Evolutionary conservation across 768 basidiomycete species (phyloP).

Genomic region (Boletus tomentosulus): DNA sequence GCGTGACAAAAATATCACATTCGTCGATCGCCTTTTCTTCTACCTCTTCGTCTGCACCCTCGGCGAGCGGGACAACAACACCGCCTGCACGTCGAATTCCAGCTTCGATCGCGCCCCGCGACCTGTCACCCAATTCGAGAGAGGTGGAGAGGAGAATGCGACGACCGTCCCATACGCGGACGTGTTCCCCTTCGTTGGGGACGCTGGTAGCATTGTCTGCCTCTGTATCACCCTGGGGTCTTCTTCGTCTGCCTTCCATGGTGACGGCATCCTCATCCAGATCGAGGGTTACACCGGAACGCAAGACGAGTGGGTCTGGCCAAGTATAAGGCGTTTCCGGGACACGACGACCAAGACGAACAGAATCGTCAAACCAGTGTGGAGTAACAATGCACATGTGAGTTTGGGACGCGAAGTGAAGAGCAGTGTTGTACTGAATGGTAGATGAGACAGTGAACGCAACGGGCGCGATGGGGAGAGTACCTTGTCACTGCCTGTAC

Average conservation of each 20-base stretch:
- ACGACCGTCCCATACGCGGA: slow-evolving; percentile 56
- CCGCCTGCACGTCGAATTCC: slow-evolving; percentile 65
- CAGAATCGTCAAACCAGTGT: slow-evolving; percentile 87
- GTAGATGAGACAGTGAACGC: not conserved
- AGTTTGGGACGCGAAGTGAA: slow-evolving; percentile 56
- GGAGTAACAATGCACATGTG: slow-evolving; percentile 73
- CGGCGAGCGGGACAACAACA: slow-evolving; percentile 48
- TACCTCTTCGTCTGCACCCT: slow-evolving; percentile 32
- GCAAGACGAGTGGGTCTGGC: slow-evolving; percentile 62
- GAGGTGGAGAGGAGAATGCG: slow-evolving; percentile 59
- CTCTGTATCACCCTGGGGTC: slow-evolving; percentile 21
- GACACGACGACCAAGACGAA: slow-evolving; percentile 53
- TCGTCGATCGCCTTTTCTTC: slow-evolving; percentile 35
- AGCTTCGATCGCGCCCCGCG: slow-evolving; percentile 52
- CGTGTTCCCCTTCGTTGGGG: slow-evolving; percentile 25
- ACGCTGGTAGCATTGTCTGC: slow-evolving; percentile 6
- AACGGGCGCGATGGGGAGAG: not conserved
- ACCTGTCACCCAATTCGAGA: slow-evolving; percentile 47
- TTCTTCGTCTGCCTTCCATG: slow-evolving; percentile 20
- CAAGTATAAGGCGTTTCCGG: slow-evolving; percentile 60
- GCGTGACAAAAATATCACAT: slow-evolving; percentile 73
- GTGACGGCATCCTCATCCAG: slow-evolving; percentile 14
- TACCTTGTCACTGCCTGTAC: slow-evolving; percentile 43
- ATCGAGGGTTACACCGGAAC: slow-evolving; percentile 18
- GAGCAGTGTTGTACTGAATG: slow-evolving; percentile 39